Evolutionary conservation across 192 early-diverging fungal genomes (phyloP).

Genomic region (Gamsiella multidivaricata): DNA sequence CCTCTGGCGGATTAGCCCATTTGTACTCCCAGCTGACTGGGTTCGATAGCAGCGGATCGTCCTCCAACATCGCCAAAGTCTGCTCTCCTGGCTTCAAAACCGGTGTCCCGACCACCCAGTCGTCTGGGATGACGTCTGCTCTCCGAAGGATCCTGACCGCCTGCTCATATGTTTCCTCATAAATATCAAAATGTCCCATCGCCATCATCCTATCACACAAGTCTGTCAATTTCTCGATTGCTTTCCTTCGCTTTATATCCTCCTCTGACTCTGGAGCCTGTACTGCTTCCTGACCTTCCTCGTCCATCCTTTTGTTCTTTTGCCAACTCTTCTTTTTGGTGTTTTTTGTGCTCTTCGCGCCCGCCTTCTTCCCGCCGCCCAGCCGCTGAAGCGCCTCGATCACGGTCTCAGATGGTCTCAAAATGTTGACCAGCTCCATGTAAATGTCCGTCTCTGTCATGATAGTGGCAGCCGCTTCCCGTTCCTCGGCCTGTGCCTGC

Average conservation of each 20-base stretch:
- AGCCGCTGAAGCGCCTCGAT: conserved; percentile 67
- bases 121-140: conserved; percentile 65
- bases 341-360: conserved; percentile 51
- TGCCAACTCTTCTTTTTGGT: conserved; percentile 55
- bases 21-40: conserved; percentile 54
- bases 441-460: conserved; percentile 69
- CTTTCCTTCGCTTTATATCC: conserved; percentile 52
- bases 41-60: conserved; percentile 17
- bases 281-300: conserved; percentile 12
- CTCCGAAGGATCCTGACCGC: conserved; percentile 71
- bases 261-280: conserved; percentile 48
- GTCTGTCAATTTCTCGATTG: conserved; percentile 73
- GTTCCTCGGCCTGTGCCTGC: conserved; percentile 58
- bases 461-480: conserved; percentile 50
- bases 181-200: conserved; percentile 71
- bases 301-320: conserved; percentile 44
- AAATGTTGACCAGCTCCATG: conserved; percentile 63
- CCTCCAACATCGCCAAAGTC: conserved; percentile 5
- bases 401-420: conserved; percentile 70
- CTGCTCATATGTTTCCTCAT: conserved; percentile 77
- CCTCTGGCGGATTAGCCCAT: conserved; percentile 40
- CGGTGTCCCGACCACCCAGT: conserved; percentile 67
- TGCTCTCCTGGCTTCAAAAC: conserved; percentile 24
- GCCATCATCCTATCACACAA: conserved; percentile 80
- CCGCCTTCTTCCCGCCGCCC: conserved; percentile 59